These are phyloP conservation scores for Thalassiosira exigua DNA, from an alignment of 352 stramenopile genomes.

Conservation along the genomic window DNA sequence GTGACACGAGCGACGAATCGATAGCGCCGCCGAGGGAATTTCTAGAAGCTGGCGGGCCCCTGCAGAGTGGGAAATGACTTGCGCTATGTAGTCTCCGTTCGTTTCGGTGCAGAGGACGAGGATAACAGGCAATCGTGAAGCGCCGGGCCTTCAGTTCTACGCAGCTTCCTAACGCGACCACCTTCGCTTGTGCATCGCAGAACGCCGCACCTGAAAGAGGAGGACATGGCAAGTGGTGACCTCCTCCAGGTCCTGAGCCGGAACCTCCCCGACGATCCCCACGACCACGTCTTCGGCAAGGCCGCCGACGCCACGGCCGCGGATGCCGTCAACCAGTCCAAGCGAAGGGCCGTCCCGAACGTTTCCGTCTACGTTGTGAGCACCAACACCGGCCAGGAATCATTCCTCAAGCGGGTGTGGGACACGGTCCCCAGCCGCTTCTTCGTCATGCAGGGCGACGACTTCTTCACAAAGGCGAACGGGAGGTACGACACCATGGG, in stretches of 20 bases:
- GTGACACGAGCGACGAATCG: no score
- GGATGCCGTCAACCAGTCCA: conserved; percentile 23
- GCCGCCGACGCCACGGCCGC: conserved; percentile 10
- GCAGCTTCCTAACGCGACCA: no score
- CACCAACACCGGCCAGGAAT: conserved; percentile 58
- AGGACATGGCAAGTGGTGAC: conserved; percentile 31
- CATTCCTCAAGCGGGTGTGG: conserved; percentile 53
- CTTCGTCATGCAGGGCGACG: conserved; percentile 60
- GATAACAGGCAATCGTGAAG: no score
- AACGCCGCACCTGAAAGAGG: conserved; percentile 47
- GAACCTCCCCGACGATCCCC: conserved; percentile 44
- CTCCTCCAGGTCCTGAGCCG: conserved; percentile 27
- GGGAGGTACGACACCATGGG: conserved; percentile 72
- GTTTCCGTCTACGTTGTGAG: conserved; percentile 72
- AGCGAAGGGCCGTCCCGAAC: conserved; percentile 16
- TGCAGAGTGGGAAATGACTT: no score
- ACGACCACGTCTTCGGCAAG: conserved; percentile 59
- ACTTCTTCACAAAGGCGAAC: conserved; percentile 73
- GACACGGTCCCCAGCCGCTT: conserved; percentile 57
- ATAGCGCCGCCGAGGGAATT: no score
- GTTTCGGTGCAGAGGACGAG: no score
- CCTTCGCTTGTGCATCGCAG: conserved; percentile 16
- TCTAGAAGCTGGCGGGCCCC: no score
- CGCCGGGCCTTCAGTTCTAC: no score
- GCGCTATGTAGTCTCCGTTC: no score